A percentile compares a stretch with the other conserved stretches of the same genome.
phyloP scores from a whole-genome alignment of 2,329 filamentous ascomycete genomes.

The Beauveria australis region DNA sequence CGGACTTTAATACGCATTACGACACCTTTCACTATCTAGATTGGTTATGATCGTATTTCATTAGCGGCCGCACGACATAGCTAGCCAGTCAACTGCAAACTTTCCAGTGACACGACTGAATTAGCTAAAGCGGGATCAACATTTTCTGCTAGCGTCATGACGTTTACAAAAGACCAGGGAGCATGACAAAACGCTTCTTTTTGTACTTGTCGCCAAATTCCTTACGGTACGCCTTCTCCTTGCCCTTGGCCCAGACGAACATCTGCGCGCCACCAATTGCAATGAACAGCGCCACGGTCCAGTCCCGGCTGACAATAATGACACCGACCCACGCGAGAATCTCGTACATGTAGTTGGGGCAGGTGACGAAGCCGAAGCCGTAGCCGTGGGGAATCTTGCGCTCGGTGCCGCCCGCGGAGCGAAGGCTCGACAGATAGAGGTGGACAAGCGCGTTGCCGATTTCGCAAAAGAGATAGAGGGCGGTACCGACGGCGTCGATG shows the following conservation, averaged over 20 bases:
- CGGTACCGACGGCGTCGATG: conserved; percentile 60
- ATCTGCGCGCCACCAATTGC: conserved; percentile 68
- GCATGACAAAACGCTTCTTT: conserved; percentile 79
- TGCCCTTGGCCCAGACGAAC: conserved; percentile 81
- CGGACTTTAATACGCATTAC: neutral
- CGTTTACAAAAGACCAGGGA: conserved; percentile 65
- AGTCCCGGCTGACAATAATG: conserved; percentile 69
- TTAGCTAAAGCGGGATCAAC: neutral
- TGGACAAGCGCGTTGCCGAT: conserved; percentile 74
- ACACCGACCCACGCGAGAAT: conserved; percentile 78
- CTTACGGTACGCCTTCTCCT: conserved; percentile 82
- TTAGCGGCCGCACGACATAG: neutral
- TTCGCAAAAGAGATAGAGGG: conserved; percentile 70
- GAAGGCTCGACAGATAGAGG: conserved; percentile 66
- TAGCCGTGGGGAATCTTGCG: conserved; percentile 81
- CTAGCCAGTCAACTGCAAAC: neutral
- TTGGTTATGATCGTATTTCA: neutral
- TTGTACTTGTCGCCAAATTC: conserved; percentile 92
- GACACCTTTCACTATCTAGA: neutral
- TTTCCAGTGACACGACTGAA: neutral
- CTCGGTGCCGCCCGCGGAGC: conserved; percentile 72
- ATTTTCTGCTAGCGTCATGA: too few relatives aligned
- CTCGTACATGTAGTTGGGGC: conserved; percentile 97
- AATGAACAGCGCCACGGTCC: conserved; percentile 70
- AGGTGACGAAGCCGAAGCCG: conserved; percentile 80